phyloP scores from a whole-genome alignment of 2,329 filamentous ascomycete genomes.

The Harringtonia lauricola region DNA sequence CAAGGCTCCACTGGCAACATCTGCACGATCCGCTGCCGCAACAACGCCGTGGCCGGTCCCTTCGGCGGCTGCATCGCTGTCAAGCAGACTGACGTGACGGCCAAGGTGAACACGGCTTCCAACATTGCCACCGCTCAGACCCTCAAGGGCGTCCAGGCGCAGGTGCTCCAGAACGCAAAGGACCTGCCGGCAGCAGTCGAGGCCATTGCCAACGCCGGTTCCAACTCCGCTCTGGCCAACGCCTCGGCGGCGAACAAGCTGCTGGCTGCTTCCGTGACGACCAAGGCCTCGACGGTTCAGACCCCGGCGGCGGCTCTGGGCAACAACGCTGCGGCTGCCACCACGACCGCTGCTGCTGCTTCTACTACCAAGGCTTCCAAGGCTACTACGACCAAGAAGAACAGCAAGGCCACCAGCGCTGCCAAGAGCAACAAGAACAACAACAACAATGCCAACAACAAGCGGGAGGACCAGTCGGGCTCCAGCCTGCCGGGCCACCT shows the following conservation, averaged over 20 bases:
- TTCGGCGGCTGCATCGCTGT: constrained; percentile 45
- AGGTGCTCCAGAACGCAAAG: constrained; percentile 38
- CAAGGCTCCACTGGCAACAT: constrained; percentile 43
- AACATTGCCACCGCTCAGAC: constrained; percentile 32
- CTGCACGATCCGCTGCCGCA: constrained; percentile 48
- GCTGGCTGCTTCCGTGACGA: neutral
- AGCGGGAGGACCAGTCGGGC: neutral
- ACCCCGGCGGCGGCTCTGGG: neutral
- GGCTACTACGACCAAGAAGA: neutral
- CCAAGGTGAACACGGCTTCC: constrained; percentile 27
- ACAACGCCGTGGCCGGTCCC: constrained; percentile 32
- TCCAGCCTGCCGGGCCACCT: neutral
- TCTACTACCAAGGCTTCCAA: neutral
- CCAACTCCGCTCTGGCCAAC: constrained; percentile 15
- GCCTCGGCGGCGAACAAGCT: constrained; percentile 13
- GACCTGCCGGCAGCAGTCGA: constrained; percentile 19
- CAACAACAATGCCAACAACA: neutral
- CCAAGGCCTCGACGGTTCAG: constrained; percentile 2
- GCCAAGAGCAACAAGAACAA: neutral
- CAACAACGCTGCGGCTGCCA: neutral
- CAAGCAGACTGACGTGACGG: constrained; percentile 36
- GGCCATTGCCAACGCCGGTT: constrained; percentile 14
- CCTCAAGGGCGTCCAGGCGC: constrained; percentile 30
- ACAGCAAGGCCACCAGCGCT: neutral
- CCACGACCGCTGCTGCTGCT: neutral